Evolutionary conservation across 2,329 filamentous ascomycete genomes (phyloP), one percentile per base, ranked within the genome.

Genomic region (Fusarium hostae): DNA sequence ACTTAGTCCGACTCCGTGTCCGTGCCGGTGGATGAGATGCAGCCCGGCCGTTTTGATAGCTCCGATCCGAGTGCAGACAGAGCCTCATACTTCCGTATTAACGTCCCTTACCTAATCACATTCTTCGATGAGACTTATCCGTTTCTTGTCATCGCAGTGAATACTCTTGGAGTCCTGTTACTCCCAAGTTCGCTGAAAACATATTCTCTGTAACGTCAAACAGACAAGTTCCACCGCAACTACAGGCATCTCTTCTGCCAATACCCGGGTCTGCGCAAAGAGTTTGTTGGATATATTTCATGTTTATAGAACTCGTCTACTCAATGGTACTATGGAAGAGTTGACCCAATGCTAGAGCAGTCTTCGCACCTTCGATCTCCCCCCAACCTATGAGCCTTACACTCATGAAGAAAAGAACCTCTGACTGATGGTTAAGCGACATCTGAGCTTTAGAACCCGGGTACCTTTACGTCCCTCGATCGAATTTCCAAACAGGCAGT

Each of bases 1-100:
- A 47, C 52, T 48, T 55, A 7, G 11, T 37, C 63, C 55, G 43
- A 51, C 63, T 63, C 65, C 65, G 50, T 55, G 55, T 52, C 59
- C 39, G 5, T 47, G 30, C 37, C 34, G 13, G n/a, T 51, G n/a
- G 11, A 15, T 5, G 43, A 39, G 15, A 28, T 18, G 24, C 45
- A 15, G 30, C 6, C 7, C 26, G 24, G 34, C 18, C 37, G 22
- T 32, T 47, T 39, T 35, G n/a, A 24, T 51, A 39, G 35, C 30
- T n/a, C 57, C 57, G 43, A 16, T 57, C 57, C 47, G 56, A 35
- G 15, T 40, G 18, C 6, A 8, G 26, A 41, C 5, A 56, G 9
- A 68, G 34, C 43, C 57, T 51, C 48, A 16, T 12, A 18, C 22
- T 22, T 28, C 18, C 16, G 12, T n/a, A 6, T 32, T 15, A 13